Conservation (phyloP, 768 basidiomycete species). For the Candolleomyces aberdarensis region DNA sequence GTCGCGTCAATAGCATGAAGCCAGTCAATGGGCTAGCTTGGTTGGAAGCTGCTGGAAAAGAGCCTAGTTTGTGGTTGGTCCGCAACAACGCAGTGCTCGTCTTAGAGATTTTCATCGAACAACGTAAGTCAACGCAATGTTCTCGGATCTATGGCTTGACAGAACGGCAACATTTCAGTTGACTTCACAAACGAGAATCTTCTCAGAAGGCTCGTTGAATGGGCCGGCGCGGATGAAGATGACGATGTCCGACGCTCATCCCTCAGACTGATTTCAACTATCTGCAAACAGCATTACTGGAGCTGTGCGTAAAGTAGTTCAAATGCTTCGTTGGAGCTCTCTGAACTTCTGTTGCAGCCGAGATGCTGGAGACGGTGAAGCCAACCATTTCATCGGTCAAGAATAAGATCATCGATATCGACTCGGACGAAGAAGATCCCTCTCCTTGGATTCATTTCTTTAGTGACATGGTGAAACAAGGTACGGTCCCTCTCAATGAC, state of each 20-base stretch:
- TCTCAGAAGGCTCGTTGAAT: not conserved
- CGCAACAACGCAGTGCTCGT: not conserved
- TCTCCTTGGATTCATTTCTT: not conserved
- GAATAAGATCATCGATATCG: not conserved
- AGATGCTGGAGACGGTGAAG: not conserved
- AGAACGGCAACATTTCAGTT: not conserved
- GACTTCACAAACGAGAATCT: not conserved
- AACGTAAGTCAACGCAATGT: not conserved
- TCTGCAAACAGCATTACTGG: not conserved
- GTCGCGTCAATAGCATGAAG: too few relatives aligned
- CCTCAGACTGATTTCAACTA: not conserved
- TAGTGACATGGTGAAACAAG: not conserved
- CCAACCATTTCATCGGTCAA: not conserved
- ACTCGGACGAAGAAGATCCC: not conserved
- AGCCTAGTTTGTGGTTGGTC: not conserved
- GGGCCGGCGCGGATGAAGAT: not conserved
- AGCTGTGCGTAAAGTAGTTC: not conserved
- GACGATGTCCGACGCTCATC: not conserved
- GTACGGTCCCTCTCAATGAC: not conserved
- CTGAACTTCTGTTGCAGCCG: not conserved
- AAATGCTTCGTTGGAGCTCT: not conserved
- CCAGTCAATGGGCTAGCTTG: not conserved
- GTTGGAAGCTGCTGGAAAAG: not conserved
- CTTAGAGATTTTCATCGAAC: not conserved
- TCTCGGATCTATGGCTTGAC: not conserved